Base-by-base conservation (phyloP, 371 early-diverging fungal genomes). In the Mortierella sp. region DNA sequence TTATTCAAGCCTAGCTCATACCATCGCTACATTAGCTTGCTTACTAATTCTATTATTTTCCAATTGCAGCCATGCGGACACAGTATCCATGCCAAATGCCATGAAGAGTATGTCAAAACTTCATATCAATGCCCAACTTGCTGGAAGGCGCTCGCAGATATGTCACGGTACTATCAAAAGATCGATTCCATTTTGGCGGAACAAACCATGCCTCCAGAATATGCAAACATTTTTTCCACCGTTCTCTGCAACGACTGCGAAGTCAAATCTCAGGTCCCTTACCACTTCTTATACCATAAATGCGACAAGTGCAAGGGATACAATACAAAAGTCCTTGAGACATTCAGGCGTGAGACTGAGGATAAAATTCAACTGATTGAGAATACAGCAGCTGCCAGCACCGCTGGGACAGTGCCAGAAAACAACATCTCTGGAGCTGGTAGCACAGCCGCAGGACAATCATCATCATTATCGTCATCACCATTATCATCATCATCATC, bases 191-290 rank as follows among this genome's bases (percentile, higher is more conserved):
- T 95, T 77, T 77, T 99, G 64, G 92, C 88, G 14, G 86, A 91
- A 45, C 96, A 97, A 73, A 86, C 87, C 18, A 97, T 99, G 97
- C 98, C 98, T 12, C 86, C 90, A 32, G 97, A 98, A 78, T 97
- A 96, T 86, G 89, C 87, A 47, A 88, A 93, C 71, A 87, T 85
- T 35, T 84, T 88, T 40, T 90, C 93, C 5, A 84, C 86, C 40
- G 90, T 98, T 20, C 93, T 96, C 75, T 99, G 99, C 90, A 97
- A 97, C 84, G 99, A 99, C 83, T 99, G 99, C 83, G 96, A 95
- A 70, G 87, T 91, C 74, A 93, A 92, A 65, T 92, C 93, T 2
- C 80, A 85, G 18, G 94, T 95, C 1, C 93, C 92, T 66, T 97
- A 93, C 85, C 97, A 97, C 77, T 98, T 98, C 83, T 75, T 98